These are phyloP conservation scores for Alternaria rosae DNA, from an alignment of 2,329 filamentous ascomycete species.

Conservation along the genomic window DNA sequence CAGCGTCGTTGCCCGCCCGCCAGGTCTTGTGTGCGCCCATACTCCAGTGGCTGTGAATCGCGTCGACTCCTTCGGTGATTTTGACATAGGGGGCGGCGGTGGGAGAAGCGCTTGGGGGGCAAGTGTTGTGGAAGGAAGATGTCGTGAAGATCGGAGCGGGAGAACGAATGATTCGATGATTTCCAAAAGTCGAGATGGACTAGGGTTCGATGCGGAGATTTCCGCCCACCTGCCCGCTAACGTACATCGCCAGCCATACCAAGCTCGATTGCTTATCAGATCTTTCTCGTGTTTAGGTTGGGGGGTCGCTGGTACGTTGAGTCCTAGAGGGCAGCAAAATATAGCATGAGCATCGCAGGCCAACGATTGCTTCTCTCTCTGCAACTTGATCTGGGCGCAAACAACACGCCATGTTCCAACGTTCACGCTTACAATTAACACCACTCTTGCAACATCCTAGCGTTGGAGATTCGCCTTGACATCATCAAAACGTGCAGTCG, in stretches of 20 bases:
- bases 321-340: too few relatives aligned
- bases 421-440: not conserved
- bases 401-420: conserved; percentile 19
- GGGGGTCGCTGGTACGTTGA: not conserved
- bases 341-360: not conserved
- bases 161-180: conserved; percentile 39
- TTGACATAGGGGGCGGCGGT: conserved; percentile 57
- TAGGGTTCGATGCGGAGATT: conserved; percentile 40
- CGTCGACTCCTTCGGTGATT: conserved; percentile 80
- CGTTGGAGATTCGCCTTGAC: not conserved
- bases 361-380: conserved; percentile 7
- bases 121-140: conserved; percentile 17
- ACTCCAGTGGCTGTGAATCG: conserved; percentile 76
- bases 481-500: not conserved
- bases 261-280: not conserved
- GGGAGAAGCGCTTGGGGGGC: conserved; percentile 5
- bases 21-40: conserved; percentile 72
- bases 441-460: conserved; percentile 1
- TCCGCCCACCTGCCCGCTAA: conserved; percentile 25
- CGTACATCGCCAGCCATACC: conserved; percentile 14
- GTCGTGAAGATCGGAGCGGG: conserved; percentile 25
- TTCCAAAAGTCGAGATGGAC: conserved; percentile 44
- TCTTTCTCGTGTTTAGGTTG: not conserved
- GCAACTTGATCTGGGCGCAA: conserved; percentile 12
- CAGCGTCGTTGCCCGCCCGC: conserved; percentile 51